Evolutionary conservation across 257 asterid species (phyloP).

Genomic region (Coffea eugenioides): DNA sequence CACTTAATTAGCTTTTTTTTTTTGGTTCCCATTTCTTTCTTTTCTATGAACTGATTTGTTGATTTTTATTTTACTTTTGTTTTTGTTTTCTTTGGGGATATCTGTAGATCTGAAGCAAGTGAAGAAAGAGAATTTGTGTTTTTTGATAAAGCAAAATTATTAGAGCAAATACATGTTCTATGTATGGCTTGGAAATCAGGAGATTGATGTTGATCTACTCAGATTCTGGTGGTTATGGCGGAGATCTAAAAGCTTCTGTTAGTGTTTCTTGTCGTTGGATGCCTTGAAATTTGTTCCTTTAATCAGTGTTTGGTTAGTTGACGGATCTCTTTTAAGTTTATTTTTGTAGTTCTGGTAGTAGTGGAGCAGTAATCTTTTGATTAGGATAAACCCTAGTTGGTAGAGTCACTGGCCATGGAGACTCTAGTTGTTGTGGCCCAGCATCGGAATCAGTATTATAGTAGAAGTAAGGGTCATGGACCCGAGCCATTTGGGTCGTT

Average conservation of each 20-base stretch:
- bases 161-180: constrained; percentile 44
- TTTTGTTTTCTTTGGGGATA: constrained; percentile 15
- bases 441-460: constrained; percentile 55
- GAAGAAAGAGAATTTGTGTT: constrained; percentile 34
- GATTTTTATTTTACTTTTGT: constrained; percentile 7
- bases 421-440: constrained; percentile 63
- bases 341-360: constrained; percentile 18
- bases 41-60: neutral
- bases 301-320: neutral
- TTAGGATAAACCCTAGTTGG: neutral
- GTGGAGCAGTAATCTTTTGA: constrained; percentile 1
- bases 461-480: constrained; percentile 30
- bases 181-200: constrained; percentile 29
- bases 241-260: constrained; percentile 45
- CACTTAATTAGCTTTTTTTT: neutral
- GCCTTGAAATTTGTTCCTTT: constrained; percentile 1
- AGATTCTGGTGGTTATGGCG: constrained; percentile 74
- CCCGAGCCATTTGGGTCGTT: constrained; percentile 33
- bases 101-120: constrained; percentile 82
- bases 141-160: constrained; percentile 23
- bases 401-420: constrained; percentile 43
- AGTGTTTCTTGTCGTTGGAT: constrained; percentile 8
- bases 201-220: constrained; percentile 43
- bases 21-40: neutral
- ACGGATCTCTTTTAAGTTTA: constrained; percentile 25